phyloP scores from a whole-genome alignment of 257 asterid genomes.

The Scutellaria galericulata region DNA sequence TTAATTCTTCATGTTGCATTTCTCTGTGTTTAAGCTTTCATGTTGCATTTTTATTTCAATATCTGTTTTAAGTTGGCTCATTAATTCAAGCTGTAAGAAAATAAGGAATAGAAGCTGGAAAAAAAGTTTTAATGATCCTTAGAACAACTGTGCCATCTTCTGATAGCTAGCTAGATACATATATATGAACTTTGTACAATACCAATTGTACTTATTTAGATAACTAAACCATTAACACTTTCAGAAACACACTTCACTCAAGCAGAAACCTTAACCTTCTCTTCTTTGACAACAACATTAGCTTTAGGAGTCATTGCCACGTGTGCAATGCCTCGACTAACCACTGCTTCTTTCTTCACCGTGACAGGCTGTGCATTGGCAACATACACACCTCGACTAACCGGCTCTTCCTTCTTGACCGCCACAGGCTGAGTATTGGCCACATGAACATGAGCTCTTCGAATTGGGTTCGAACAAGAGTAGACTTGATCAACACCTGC shows the following conservation, averaged over 20 bases:
- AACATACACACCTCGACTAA: background rate
- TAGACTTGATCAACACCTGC: constrained; percentile 20
- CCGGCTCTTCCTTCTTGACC: constrained; percentile 21
- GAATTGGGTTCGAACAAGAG: constrained; percentile 28
- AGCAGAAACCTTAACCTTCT: too few species aligned
- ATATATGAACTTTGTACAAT: background rate
- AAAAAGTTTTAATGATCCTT: background rate
- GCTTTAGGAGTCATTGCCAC: background rate
- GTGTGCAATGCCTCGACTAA: background rate
- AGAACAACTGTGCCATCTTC: background rate
- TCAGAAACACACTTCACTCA: too few species aligned
- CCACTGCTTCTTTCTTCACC: constrained; percentile 22
- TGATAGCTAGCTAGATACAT: background rate
- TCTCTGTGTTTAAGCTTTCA: too few species aligned
- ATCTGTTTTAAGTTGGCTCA: too few species aligned
- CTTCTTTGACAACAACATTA: background rate
- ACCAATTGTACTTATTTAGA: too few species aligned
- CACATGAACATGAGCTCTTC: background rate
- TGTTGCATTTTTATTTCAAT: too few species aligned
- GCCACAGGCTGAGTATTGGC: background rate
- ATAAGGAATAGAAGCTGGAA: background rate
- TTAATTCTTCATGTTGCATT: too few species aligned
- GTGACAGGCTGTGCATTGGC: background rate
- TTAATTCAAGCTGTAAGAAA: too few species aligned
- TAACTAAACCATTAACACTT: too few species aligned